Conservation (phyloP, 108 stramenopile species). For the Discostella stelligeroides region DNA sequence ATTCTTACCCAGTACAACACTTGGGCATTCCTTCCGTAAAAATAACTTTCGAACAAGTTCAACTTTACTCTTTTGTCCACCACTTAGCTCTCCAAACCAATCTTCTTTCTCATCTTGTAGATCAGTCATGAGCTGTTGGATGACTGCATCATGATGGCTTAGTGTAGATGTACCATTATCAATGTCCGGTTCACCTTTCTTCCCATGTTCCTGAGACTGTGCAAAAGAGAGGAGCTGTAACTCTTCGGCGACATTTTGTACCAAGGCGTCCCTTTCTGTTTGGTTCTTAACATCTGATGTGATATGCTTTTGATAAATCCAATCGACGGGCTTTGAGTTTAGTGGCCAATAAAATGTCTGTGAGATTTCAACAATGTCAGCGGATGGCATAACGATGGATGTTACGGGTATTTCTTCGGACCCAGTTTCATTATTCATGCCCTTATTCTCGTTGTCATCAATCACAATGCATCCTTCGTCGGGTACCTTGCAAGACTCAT, state of each 20-base stretch:
- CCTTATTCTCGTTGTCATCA: slow-evolving; percentile 14
- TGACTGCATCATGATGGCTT: neutral
- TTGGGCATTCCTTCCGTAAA: slow-evolving; percentile 69
- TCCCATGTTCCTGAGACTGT: slow-evolving; percentile 40
- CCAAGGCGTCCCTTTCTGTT: slow-evolving; percentile 40
- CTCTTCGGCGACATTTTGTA: slow-evolving; percentile 58
- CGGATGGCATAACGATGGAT: slow-evolving; percentile 81
- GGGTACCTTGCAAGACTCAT: slow-evolving; percentile 49
- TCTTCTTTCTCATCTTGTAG: slow-evolving; percentile 83
- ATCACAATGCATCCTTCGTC: slow-evolving; percentile 56
- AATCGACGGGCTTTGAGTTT: slow-evolving; percentile 82
- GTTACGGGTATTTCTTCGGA: slow-evolving; percentile 43
- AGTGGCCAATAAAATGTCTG: slow-evolving; percentile 90
- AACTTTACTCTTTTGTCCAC: slow-evolving; percentile 89
- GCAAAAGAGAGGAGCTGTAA: slow-evolving; percentile 73
- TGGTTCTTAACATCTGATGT: slow-evolving; percentile 33
- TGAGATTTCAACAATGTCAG: slow-evolving; percentile 83
- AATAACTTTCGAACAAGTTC: slow-evolving; percentile 86
- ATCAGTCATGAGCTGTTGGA: slow-evolving; percentile 50
- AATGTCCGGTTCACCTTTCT: neutral
- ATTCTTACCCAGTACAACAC: slow-evolving; percentile 57
- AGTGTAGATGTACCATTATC: slow-evolving; percentile 18
- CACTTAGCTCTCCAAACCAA: slow-evolving; percentile 86
- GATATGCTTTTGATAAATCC: slow-evolving; percentile 75
- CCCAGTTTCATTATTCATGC: slow-evolving; percentile 3